Percentiles rank a stretch among this genome's conserved stretches.
Conservation (phyloP, 495 filamentous ascomycete species). For the Cercophora samala region DNA sequence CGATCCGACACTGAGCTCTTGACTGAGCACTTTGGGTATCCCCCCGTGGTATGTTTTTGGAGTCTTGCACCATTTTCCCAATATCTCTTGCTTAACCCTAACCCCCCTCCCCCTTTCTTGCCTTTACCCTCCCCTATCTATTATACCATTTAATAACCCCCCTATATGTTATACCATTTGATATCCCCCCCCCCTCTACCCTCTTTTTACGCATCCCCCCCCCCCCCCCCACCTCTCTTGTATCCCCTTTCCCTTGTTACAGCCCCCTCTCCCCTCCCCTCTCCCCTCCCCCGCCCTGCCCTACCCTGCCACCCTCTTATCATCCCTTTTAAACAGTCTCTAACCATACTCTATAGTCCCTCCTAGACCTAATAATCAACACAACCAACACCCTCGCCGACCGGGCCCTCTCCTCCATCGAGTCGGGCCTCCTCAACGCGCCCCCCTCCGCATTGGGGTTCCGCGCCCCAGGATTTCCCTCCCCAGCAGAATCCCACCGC, state of each 20-base stretch:
- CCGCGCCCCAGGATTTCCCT: conserved; percentile 34
- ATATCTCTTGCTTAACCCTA: conserved; percentile 13
- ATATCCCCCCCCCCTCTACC: neutral
- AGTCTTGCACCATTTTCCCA: neutral
- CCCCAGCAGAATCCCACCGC: conserved; percentile 52
- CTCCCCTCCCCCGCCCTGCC: neutral
- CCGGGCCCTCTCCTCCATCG: conserved; percentile 76
- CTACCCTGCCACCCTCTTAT: neutral
- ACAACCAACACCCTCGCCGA: conserved; percentile 86
- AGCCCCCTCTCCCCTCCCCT: neutral
- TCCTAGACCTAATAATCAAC: conserved; percentile 98
- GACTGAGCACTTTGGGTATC: conserved; percentile 94
- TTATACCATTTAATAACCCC: no score
- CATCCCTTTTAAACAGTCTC: neutral
- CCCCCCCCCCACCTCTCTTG: neutral
- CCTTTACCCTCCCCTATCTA: neutral
- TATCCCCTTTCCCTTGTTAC: no score
- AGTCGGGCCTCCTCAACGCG: conserved; percentile 69
- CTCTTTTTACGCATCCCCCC: neutral
- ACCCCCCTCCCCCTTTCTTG: conserved; percentile 11
- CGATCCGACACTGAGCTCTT: conserved; percentile 67
- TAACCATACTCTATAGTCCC: conserved; percentile 52
- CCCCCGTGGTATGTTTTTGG: conserved; percentile 76
- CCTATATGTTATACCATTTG: neutral
- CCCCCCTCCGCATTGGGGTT: conserved; percentile 77